A percentile compares a stretch with the other conserved stretches of the same genome.
Evolutionary conservation across 495 filamentous ascomycete species (phyloP).

Genomic region (Aspergillus conjunctus): DNA sequence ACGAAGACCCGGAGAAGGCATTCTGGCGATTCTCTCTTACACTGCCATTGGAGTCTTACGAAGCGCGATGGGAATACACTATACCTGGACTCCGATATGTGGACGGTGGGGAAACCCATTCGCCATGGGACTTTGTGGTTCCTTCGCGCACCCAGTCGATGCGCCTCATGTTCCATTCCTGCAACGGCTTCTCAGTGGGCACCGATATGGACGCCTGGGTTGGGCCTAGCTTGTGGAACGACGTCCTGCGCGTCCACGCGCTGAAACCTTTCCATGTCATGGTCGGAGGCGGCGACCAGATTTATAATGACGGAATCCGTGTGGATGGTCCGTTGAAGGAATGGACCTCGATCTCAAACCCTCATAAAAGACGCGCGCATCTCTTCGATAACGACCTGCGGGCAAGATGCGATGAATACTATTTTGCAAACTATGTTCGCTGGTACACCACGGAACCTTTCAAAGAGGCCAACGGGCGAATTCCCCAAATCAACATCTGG

Average conservation of each 20-base stretch:
- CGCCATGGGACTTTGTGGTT: constrained; percentile 64
- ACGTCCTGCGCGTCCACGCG: constrained; percentile 71
- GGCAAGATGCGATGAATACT: constrained; percentile 81
- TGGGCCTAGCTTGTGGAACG: constrained; percentile 86
- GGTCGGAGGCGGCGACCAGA: constrained; percentile 94
- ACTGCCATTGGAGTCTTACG: constrained; percentile 49
- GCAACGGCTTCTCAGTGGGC: constrained; percentile 93
- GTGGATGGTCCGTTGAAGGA: constrained; percentile 73
- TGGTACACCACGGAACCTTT: constrained; percentile 90
- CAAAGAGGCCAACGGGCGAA: constrained; percentile 78
- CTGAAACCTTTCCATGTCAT: constrained; percentile 88
- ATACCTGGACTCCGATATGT: constrained; percentile 46
- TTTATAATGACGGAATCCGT: constrained; percentile 90
- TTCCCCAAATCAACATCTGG: constrained; percentile 93
- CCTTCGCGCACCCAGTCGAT: constrained; percentile 81
- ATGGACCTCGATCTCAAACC: constrained; percentile 83
- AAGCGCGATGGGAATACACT: constrained; percentile 53
- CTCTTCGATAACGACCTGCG: constrained; percentile 75
- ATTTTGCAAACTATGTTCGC: constrained; percentile 82
- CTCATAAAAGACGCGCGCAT: constrained; percentile 75
- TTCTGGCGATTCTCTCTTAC: constrained; percentile 80
- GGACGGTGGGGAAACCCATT: constrained; percentile 40
- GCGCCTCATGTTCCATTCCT: constrained; percentile 95
- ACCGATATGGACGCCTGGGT: constrained; percentile 84
- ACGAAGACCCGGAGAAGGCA: constrained; percentile 71